Conservation (phyloP, 164 flowering plant genomes). For the grape (Vitis vinifera) region DNA sequence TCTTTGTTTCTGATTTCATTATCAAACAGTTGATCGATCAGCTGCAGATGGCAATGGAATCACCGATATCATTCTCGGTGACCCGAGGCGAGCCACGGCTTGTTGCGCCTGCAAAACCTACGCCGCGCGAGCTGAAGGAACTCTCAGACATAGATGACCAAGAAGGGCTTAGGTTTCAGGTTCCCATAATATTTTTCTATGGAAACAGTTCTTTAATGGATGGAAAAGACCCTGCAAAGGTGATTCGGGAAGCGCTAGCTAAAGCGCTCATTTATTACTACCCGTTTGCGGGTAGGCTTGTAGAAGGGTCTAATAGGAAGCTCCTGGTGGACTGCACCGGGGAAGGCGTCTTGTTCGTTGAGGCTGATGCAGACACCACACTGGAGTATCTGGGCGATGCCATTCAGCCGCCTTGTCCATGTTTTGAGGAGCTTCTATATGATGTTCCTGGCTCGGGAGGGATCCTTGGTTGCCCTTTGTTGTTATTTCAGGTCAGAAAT, state of each 20-base stretch:
- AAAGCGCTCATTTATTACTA: constrained; percentile 27
- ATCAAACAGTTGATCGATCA: too few relatives aligned
- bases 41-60: too few relatives aligned
- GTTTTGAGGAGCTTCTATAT: constrained; percentile 24
- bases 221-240: constrained; percentile 8
- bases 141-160: constrained; percentile 12
- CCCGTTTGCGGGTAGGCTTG: constrained; percentile 33
- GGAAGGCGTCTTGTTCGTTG: constrained; percentile 36
- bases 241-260: constrained; percentile 18
- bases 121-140: not conserved
- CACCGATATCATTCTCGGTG: too few relatives aligned
- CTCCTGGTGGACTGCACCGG: constrained; percentile 33
- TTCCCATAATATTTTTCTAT: constrained; percentile 4
- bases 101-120: not conserved
- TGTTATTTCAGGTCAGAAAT: too few relatives aligned
- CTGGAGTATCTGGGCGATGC: constrained; percentile 26
- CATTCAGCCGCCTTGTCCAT: constrained; percentile 25
- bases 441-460: constrained; percentile 23
- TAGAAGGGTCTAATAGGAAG: constrained; percentile 25
- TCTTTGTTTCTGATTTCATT: too few relatives aligned
- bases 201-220: too few relatives aligned
- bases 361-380: constrained; percentile 31
- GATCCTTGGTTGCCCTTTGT: too few relatives aligned
- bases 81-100: not conserved
- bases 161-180: constrained; percentile 5